A percentile compares a stretch with the other conserved stretches of the same genome.
phyloP scores from a whole-genome alignment of 495 filamentous ascomycete genomes.

The Sphaerosporella brunnea region DNA sequence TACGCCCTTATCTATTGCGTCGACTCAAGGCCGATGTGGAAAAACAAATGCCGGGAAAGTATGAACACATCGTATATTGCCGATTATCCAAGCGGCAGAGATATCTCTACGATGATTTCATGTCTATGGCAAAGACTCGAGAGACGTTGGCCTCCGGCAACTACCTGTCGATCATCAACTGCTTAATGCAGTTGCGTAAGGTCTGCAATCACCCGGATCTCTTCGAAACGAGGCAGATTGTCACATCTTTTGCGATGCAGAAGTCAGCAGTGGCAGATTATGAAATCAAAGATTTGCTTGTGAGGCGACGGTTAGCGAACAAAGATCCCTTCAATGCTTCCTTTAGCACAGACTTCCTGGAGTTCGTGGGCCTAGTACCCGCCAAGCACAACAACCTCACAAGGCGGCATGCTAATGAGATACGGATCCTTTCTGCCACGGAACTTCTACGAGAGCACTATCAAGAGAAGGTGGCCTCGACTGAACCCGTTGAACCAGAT shows the following conservation, averaged over 20 bases:
- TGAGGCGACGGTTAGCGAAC: conserved; percentile 48
- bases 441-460: conserved; percentile 27
- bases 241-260: conserved; percentile 87
- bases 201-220: conserved; percentile 98
- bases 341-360: conserved; percentile 39
- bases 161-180: conserved; percentile 94
- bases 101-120: conserved; percentile 90
- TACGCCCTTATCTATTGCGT: conserved; percentile 82
- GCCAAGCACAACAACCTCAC: conserved; percentile 52
- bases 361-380: conserved; percentile 67
- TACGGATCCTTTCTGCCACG: conserved; percentile 46
- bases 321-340: conserved; percentile 41
- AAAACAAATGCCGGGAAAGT: conserved; percentile 97
- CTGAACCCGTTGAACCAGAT: conserved; percentile 40
- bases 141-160: conserved; percentile 85
- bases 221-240: conserved; percentile 94
- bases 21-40: conserved; percentile 94
- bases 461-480: conserved; percentile 15
- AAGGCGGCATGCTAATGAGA: conserved; percentile 40
- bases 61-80: conserved; percentile 91
- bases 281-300: conserved; percentile 52
- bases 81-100: conserved; percentile 85
- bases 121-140: conserved; percentile 80
- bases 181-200: conserved; percentile 91
- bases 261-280: conserved; percentile 64